phyloP scores from a whole-genome alignment of 495 filamentous ascomycete genomes.

The Clavariopsis aquatica region DNA sequence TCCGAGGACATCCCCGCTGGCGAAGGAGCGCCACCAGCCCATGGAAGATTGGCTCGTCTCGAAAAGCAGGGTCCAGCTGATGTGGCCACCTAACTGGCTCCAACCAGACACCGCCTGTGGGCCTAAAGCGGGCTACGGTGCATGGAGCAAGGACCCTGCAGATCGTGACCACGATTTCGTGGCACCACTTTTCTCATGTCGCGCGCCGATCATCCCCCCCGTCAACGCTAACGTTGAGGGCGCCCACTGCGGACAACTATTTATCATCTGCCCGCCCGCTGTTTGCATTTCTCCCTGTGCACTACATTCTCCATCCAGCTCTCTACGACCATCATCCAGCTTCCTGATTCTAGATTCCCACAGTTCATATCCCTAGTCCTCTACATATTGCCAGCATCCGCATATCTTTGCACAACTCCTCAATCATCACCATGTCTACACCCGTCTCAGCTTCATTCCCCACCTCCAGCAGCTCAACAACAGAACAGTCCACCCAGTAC shows the following conservation, averaged over 20 bases:
- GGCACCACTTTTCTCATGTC: slow-evolving; percentile 11
- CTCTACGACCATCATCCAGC: background rate
- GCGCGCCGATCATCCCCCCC: slow-evolving; percentile 3
- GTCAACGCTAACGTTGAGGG: background rate
- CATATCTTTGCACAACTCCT: background rate
- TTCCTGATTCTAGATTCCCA: background rate
- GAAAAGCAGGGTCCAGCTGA: background rate
- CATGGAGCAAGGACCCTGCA: background rate
- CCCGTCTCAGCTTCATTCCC: slow-evolving; percentile 26
- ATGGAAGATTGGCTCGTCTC: background rate
- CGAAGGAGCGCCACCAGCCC: background rate
- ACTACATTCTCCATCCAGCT: background rate
- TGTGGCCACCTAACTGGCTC: background rate
- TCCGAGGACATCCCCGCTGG: background rate
- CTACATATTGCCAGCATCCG: background rate
- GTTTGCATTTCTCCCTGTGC: background rate
- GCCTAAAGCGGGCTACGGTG: background rate
- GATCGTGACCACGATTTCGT: background rate
- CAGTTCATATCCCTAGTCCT: background rate
- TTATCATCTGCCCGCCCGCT: slow-evolving; percentile 15
- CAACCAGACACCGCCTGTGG: background rate
- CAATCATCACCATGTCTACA: slow-evolving; percentile 19
- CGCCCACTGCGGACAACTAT: slow-evolving; percentile 4
- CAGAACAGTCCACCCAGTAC: slow-evolving; percentile 36
- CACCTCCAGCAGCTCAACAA: slow-evolving; percentile 40